Conservation (phyloP, 805 yeast species). For the Metschnikowia similis region DNA sequence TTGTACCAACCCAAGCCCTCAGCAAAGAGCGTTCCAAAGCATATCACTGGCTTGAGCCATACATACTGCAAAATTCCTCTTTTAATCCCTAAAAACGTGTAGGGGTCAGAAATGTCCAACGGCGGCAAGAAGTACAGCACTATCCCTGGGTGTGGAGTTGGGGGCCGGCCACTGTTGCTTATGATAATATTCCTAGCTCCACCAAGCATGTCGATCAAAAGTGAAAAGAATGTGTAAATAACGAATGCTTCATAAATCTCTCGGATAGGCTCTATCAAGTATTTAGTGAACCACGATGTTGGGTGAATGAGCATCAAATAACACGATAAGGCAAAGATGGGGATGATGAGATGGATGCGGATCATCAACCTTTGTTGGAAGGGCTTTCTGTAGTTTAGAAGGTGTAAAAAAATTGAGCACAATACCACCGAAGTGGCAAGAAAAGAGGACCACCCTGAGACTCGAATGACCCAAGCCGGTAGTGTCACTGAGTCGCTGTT, state of each 20-base stretch:
- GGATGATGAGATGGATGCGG: slow-evolving; percentile 77
- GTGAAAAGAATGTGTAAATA: slow-evolving; percentile 84
- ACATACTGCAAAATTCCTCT: slow-evolving; percentile 89
- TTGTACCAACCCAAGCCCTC: slow-evolving; percentile 48
- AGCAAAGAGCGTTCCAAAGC: slow-evolving; percentile 47
- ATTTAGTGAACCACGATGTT: slow-evolving; percentile 35
- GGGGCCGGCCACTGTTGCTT: slow-evolving; percentile 63
- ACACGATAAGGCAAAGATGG: slow-evolving; percentile 73
- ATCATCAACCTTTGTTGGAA: slow-evolving; percentile 80
- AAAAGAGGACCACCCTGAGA: slow-evolving; percentile 20
- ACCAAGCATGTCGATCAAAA: slow-evolving; percentile 78
- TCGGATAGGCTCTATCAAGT: slow-evolving; percentile 64
- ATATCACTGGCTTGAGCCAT: slow-evolving; percentile 87
- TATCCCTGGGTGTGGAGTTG: slow-evolving; percentile 62
- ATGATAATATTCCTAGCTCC: slow-evolving; percentile 87
- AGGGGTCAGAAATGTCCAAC: slow-evolving; percentile 84
- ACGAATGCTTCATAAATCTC: slow-evolving; percentile 96
- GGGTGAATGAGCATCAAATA: slow-evolving; percentile 51
- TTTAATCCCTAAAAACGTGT: slow-evolving; percentile 69
- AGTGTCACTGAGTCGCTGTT: slow-evolving; percentile 5
- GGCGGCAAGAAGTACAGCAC: slow-evolving; percentile 47
- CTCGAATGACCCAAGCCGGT: slow-evolving; percentile 19
- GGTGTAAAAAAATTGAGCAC: slow-evolving; percentile 29
- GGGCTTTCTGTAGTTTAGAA: slow-evolving; percentile 77
- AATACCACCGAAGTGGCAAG: slow-evolving; percentile 22